Conservation (phyloP, 169 alveolate species). For the Babesia sp. region DNA sequence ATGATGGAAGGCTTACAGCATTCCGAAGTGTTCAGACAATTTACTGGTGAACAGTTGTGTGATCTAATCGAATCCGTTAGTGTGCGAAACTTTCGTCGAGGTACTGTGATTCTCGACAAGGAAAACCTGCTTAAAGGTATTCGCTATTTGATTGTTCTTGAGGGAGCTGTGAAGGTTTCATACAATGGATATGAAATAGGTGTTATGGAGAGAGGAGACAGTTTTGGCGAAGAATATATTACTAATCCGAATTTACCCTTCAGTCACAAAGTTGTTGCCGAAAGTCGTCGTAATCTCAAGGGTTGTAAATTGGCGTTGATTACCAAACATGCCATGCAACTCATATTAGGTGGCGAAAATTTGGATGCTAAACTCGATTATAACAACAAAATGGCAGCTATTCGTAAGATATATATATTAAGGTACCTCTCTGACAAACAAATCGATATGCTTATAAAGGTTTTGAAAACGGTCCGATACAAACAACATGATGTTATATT, state of each 20-base stretch:
- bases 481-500: conserved; percentile 86
- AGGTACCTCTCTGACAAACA: conserved; percentile 82
- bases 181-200: conserved; percentile 72
- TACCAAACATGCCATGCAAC: conserved; percentile 79
- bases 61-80: conserved; percentile 79
- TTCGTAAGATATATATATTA: conserved; percentile 83
- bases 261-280: conserved; percentile 77
- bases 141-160: conserved; percentile 82
- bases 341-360: conserved; percentile 78
- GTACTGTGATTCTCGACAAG: conserved; percentile 65
- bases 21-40: conserved; percentile 81
- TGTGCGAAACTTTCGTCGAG: conserved; percentile 75
- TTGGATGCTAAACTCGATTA: conserved; percentile 81
- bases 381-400: conserved; percentile 78
- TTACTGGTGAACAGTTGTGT: conserved; percentile 79
- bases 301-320: conserved; percentile 78
- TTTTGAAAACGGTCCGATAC: conserved; percentile 80
- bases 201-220: conserved; percentile 86
- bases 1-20: conserved; percentile 84
- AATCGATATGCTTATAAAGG: conserved; percentile 79
- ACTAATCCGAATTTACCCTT: conserved; percentile 83
- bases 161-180: conserved; percentile 81
- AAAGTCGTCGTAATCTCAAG: conserved; percentile 6
- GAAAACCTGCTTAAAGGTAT: conserved; percentile 78
- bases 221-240: conserved; percentile 92